Conservation (phyloP, 1,284 basidiomycete species). For the Bjerkandera adusta region DNA sequence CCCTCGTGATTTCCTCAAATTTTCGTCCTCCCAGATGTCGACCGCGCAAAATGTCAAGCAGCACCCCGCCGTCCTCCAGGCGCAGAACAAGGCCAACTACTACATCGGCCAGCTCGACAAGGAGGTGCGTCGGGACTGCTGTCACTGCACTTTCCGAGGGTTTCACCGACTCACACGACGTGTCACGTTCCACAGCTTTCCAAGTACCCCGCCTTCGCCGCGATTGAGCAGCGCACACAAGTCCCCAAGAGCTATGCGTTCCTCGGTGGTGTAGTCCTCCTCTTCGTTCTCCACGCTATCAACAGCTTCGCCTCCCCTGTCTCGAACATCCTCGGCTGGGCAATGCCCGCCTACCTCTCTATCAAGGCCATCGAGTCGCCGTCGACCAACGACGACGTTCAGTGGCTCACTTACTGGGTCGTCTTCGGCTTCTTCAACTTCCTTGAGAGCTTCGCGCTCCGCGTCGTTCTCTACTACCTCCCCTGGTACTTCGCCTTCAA, state of each 20-base stretch:
- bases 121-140: slow-evolving; percentile 58
- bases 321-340: slow-evolving; percentile 85
- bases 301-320: slow-evolving; percentile 81
- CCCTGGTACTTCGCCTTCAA: slow-evolving; percentile 92
- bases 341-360: slow-evolving; percentile 81
- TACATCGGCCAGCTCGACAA: slow-evolving; percentile 89
- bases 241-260: slow-evolving; percentile 93
- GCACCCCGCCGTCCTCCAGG: slow-evolving; percentile 83
- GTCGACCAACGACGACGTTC: slow-evolving; percentile 71
- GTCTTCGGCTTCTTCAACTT: slow-evolving; percentile 88
- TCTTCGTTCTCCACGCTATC: slow-evolving; percentile 73
- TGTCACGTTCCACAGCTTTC: slow-evolving; percentile 60
- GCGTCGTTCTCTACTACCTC: slow-evolving; percentile 76
- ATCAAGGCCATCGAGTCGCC: slow-evolving; percentile 83
- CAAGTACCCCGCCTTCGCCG: slow-evolving; percentile 85
- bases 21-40: slow-evolving; percentile 55
- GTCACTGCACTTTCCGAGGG: slow-evolving; percentile 4
- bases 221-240: slow-evolving; percentile 87
- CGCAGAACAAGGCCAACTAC: slow-evolving; percentile 70
- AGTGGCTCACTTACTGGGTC: slow-evolving; percentile 91
- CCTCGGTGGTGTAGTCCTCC: slow-evolving; percentile 67
- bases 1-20: slow-evolving; percentile 12
- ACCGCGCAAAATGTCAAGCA: slow-evolving; percentile 74
- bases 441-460: slow-evolving; percentile 73
- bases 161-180: slow-evolving; percentile 19